These are phyloP conservation scores for Pythium brachiatum DNA, from an alignment of 352 stramenopile species.

Conservation along the genomic window DNA sequence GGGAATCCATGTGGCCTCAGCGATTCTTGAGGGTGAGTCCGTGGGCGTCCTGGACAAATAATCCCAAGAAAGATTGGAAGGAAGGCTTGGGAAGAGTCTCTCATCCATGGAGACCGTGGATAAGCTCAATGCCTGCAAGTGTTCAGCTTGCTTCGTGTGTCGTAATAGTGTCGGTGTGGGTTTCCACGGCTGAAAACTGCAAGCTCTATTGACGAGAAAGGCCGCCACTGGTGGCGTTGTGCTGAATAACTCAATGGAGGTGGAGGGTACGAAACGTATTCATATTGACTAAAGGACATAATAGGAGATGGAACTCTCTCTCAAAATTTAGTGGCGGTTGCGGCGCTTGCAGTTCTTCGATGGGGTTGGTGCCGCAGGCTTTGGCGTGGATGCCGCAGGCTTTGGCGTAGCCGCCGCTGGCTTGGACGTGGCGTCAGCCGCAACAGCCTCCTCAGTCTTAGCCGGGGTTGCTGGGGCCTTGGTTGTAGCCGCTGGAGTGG, in stretches of 20 bases:
- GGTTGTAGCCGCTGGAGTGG: neutral
- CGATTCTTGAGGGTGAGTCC: neutral
- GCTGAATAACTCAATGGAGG: no score
- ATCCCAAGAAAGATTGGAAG: no score
- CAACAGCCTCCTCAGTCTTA: neutral
- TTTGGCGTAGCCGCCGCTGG: neutral
- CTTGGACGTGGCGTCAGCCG: neutral
- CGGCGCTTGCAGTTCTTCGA: slow-evolving; percentile 2
- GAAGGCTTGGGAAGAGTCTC: no score
- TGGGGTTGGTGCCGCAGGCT: neutral
- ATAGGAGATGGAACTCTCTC: neutral
- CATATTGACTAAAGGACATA: slow-evolving; percentile 1
- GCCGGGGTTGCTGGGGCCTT: neutral
- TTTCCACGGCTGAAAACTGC: no score
- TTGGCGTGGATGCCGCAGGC: no score
- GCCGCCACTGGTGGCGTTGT: no score
- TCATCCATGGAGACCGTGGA: no score
- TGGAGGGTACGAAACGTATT: neutral
- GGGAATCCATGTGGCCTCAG: neutral
- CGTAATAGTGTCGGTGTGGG: no score
- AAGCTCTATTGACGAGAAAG: no score
- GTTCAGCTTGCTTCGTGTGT: no score
- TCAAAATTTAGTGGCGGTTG: neutral
- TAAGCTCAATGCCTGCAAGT: neutral
- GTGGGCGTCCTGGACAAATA: no score